Evolutionary conservation across 345 rosid species (phyloP).

Genomic region (Gossypioides kirkii): DNA sequence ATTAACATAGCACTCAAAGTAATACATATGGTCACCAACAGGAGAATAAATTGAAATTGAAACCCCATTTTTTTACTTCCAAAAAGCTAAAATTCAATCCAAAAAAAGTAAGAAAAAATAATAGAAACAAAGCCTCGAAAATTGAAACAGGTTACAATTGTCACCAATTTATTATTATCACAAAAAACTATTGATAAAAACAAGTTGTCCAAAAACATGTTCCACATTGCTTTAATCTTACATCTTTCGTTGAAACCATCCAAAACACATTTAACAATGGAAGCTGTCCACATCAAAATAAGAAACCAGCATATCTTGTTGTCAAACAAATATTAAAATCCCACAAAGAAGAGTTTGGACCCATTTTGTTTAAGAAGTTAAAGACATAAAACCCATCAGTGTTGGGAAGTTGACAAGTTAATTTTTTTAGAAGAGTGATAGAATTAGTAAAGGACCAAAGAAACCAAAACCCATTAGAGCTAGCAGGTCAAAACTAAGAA

Average conservation of each 20-base stretch:
- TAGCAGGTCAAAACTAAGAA: no score
- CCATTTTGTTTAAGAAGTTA: no score
- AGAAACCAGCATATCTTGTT: not conserved
- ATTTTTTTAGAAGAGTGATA: no score
- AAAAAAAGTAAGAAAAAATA: conserved; percentile 14
- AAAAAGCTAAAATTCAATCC: conserved; percentile 14
- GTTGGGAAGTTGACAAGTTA: no score
- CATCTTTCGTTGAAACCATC: not conserved
- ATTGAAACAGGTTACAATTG: no score
- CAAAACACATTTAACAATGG: not conserved
- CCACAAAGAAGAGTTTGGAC: no score
- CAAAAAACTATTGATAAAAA: not conserved
- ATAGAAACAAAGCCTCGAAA: conserved; percentile 14
- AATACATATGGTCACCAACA: no score
- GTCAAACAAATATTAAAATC: not conserved
- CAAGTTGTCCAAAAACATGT: not conserved
- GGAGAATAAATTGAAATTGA: conserved; percentile 23
- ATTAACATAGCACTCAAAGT: conserved; percentile 24
- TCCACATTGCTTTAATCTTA: not conserved
- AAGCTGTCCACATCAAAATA: not conserved
- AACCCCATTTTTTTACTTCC: conserved; percentile 33
- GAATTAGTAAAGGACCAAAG: no score
- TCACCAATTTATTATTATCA: no score
- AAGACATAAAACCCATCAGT: no score
- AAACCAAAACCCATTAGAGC: no score